Base-by-base conservation (phyloP, 805 yeast genomes). In the Starmera pachycereana region DNA sequence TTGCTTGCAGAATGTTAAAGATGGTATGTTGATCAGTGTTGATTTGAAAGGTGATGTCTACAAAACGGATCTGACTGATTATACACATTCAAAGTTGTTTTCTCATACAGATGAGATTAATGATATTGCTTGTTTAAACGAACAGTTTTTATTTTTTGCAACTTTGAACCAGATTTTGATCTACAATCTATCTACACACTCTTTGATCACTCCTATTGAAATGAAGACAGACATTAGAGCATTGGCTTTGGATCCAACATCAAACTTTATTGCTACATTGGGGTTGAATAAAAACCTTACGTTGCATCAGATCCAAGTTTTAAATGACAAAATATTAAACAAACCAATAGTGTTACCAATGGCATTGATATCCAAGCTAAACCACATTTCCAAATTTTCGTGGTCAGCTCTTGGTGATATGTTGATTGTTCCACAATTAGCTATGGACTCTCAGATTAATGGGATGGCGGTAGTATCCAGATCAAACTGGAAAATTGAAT, bases 351-450 rank as follows among this genome's bases (percentile, higher is more conserved):
- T 45, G 4, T 37, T 38, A 29, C 50, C 47, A 1, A 37, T 46
- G 64, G 29, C 66, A 65, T 10, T 66, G 0, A 32, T 52, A 18
- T 35, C 42, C 2, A 61, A 46, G 51, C 63, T 56, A 50, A 83
- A 38, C 57, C 82, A 46, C 66, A 72, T 35, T 11, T 40, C 44
- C 11, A 46, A 40, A n/a, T 36, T 46, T 63, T 75, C 83, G 33
- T 80, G 88, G 88, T 74, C 84, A 1, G 85, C 86, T 1, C 79
- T 78, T 46, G 88, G 87, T n/a, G 80, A 75, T 50, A 72, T 71
- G 40, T 72, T 76, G 13, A 85, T 83, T 0, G 78, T 78, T 0
- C 81, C 88, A 1, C 80, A 80, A 48, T 78, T 81, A 12, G 76
- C 78, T 12, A 72, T 78, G 40, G 86, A 85, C 6, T 82, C 83